Evolutionary conservation across 192 early-diverging fungal genomes (phyloP), one percentile per base, ranked within the genome.

Genomic region (Podila epigama): DNA sequence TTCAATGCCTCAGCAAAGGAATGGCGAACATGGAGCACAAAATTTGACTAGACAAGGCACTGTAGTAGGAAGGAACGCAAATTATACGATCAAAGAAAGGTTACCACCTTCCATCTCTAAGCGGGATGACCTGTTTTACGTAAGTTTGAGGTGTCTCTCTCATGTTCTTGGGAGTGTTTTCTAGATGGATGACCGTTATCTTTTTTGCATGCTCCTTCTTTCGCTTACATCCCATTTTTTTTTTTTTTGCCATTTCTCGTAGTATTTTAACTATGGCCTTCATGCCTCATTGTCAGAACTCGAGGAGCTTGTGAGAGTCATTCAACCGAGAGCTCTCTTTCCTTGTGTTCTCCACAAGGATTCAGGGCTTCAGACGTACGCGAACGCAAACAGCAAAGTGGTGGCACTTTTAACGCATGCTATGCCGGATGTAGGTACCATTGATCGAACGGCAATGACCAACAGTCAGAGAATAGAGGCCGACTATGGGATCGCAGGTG

Each of bases 301-400:
- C 3, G 48, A 51, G 28, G 64, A 58, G 11, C 54, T 75, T n/a
- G 36, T 75, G 20, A 11, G 61, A 42, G 25, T 75, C 1, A 48
- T 68, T n/a, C 56, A 52, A 4, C 72, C 72, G 4, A n/a, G 28
- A n/a, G 25, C 65, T 1, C 4, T 75, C 13, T 68, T 67, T 42
- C 72, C 72, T 4, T 75, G 72, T 52, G 72, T 75, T 13, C 66
- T 75, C 9, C 72, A 75, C 44, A 64, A 64, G 35, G 54, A 75
- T 36, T 10, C 44, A 4, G 48, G 22, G 0, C 51, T 62, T 10
- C 37, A 61, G 11, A 68, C 72, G 0, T 27, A 51, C 9, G 66
- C 53, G 35, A 25, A 40, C 1, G 62, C 72, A 22, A 75, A 75
- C n/a, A 51, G 59, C 20, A 58, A 68, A 28, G 18, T 42, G 16